Conservation (phyloP, 1,284 basidiomycete genomes). For the Volvariella volvacea region DNA sequence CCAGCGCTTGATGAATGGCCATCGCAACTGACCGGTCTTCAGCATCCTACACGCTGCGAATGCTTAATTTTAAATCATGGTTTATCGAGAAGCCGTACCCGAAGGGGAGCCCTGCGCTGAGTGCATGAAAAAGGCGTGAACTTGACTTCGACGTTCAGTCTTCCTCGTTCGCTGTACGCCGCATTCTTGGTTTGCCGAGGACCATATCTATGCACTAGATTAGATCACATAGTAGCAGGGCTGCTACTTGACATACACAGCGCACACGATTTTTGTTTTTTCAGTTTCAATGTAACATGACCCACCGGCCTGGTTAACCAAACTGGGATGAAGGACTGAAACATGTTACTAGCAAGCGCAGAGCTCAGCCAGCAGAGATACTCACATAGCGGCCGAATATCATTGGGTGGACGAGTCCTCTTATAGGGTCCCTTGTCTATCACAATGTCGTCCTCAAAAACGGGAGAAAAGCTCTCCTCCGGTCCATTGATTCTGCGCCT, state of each 20-base stretch:
- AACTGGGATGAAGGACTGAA: constrained; percentile 80
- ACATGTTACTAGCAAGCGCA: constrained; percentile 1
- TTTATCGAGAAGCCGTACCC: constrained; percentile 46
- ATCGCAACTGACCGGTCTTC: constrained; percentile 84
- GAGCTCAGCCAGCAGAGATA: constrained; percentile 12
- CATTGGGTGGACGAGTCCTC: constrained; percentile 16
- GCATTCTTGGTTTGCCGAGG: constrained; percentile 82
- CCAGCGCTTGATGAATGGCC: constrained; percentile 82
- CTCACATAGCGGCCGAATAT: constrained; percentile 84
- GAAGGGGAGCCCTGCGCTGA: constrained; percentile 74
- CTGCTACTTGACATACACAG: constrained; percentile 53
- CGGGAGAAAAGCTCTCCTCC: constrained; percentile 67
- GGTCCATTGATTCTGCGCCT: constrained; percentile 85
- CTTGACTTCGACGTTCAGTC: constrained; percentile 92
- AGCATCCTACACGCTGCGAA: constrained; percentile 63
- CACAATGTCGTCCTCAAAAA: constrained; percentile 39
- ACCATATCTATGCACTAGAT: constrained; percentile 64
- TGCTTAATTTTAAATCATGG: constrained; percentile 10
- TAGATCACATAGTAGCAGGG: constrained; percentile 6
- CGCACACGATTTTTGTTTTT: constrained; percentile 88
- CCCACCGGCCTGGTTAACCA: constrained; percentile 91
- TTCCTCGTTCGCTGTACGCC: constrained; percentile 80
- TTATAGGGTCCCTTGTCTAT: neutral
- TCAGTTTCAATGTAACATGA: constrained; percentile 93
- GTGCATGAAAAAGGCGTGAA: constrained; percentile 90